Evolutionary conservation across 805 yeast genomes (phyloP).

Genomic region (Kockiozyma suomiensis): DNA sequence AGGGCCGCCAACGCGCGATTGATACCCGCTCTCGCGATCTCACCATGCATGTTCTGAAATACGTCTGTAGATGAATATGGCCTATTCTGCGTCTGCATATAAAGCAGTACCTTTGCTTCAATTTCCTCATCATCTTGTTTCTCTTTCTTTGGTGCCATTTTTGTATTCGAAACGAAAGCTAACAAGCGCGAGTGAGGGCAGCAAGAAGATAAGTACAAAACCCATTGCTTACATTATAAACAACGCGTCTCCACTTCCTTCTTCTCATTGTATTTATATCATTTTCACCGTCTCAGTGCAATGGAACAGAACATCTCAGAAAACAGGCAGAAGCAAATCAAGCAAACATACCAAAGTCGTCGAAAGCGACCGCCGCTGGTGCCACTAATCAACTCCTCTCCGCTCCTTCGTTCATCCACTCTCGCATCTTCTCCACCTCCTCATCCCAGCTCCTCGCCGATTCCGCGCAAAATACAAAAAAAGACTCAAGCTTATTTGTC

Average conservation of each 20-base stretch:
- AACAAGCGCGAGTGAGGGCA: neutral
- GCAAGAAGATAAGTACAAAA: neutral
- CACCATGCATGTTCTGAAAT: slow-evolving; percentile 28
- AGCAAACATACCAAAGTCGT: neutral
- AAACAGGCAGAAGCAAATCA: neutral
- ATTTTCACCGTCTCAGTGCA: no score
- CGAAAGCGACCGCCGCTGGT: neutral
- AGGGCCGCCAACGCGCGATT: slow-evolving; percentile 29
- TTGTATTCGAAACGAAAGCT: neutral
- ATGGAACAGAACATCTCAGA: neutral
- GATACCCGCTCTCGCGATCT: slow-evolving; percentile 20
- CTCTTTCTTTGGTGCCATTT: slow-evolving; percentile 15
- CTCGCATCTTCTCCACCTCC: neutral
- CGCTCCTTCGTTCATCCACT: neutral
- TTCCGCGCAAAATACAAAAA: neutral
- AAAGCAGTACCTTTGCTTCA: slow-evolving; percentile 17
- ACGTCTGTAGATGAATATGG: slow-evolving; percentile 34
- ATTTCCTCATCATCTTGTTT: neutral
- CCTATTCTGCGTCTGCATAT: slow-evolving; percentile 31
- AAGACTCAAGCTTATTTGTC: slow-evolving; percentile 32
- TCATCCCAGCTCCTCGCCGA: no score
- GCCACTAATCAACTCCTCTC: neutral
- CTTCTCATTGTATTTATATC: neutral
- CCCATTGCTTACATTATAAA: slow-evolving; percentile 3
- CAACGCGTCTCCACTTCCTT: slow-evolving; percentile 5